Conservation (phyloP, 805 yeast genomes). For the Wickerhamomyces chaumierensis region DNA sequence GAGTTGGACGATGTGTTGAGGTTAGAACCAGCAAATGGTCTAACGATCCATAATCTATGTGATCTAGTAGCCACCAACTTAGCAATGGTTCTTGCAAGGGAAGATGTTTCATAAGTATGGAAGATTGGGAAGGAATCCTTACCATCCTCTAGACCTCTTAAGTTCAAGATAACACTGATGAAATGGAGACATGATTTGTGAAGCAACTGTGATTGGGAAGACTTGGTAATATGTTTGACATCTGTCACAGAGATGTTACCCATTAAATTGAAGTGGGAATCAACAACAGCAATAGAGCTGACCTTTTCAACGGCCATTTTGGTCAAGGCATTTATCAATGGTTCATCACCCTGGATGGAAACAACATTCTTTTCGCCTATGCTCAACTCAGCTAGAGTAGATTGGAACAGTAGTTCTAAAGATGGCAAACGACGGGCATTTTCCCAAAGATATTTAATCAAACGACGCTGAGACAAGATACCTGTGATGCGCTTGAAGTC, state of each 20-base stretch:
- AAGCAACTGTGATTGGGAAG: constrained; percentile 76
- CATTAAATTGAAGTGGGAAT: constrained; percentile 57
- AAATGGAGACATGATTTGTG: constrained; percentile 81
- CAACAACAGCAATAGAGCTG: constrained; percentile 88
- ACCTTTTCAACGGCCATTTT: constrained; percentile 79
- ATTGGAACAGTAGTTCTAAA: constrained; percentile 63
- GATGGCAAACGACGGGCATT: constrained; percentile 79
- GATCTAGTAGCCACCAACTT: constrained; percentile 91
- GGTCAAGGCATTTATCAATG: constrained; percentile 74
- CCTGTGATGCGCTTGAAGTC: constrained; percentile 57
- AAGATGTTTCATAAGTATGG: constrained; percentile 73
- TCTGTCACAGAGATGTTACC: constrained; percentile 95
- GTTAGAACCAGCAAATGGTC: constrained; percentile 29
- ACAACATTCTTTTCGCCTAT: constrained; percentile 70
- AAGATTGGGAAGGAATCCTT: constrained; percentile 95
- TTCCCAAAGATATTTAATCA: constrained; percentile 81
- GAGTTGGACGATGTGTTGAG: constrained; percentile 14
- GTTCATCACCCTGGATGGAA: constrained; percentile 78
- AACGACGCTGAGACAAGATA: constrained; percentile 80
- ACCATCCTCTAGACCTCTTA: constrained; percentile 87
- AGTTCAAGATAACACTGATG: constrained; percentile 72
- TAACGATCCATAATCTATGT: constrained; percentile 82
- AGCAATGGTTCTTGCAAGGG: constrained; percentile 83
- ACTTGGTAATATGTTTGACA: constrained; percentile 76
- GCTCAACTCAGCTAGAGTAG: constrained; percentile 57